phyloP scores from a whole-genome alignment of 2,329 filamentous ascomycete species.

The Aspergillus felis region DNA sequence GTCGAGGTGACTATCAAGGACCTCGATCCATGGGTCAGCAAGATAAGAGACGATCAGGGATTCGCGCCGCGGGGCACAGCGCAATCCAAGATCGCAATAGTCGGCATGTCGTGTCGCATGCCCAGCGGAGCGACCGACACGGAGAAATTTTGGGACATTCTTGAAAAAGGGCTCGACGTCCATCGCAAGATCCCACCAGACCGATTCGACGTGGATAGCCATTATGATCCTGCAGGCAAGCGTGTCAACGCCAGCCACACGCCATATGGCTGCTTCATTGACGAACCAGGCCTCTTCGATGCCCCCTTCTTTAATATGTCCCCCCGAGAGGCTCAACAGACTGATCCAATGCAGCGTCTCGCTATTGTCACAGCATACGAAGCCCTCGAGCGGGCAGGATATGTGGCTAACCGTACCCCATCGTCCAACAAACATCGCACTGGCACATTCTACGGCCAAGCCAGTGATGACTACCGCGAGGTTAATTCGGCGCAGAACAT shows the following conservation, averaged over 20 bases:
- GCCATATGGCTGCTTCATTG: conserved; percentile 34
- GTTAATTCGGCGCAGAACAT: conserved; percentile 68
- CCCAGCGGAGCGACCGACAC: conserved; percentile 12
- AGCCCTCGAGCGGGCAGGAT: conserved; percentile 70
- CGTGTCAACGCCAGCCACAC: conserved; percentile 28
- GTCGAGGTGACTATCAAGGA: not conserved
- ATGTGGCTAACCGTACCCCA: conserved; percentile 66
- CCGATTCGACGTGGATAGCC: conserved; percentile 32
- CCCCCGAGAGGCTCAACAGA: conserved; percentile 56
- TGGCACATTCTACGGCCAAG: conserved; percentile 69
- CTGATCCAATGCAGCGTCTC: not conserved
- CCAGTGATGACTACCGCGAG: conserved; percentile 64
- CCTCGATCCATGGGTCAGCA: not conserved
- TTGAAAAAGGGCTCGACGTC: conserved; percentile 32
- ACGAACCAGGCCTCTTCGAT: conserved; percentile 36
- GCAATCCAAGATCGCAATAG: conserved; percentile 2
- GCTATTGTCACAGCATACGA: conserved; percentile 53
- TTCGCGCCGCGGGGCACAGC: not conserved
- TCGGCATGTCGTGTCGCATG: conserved; percentile 8
- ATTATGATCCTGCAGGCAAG: conserved; percentile 32
- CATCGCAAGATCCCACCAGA: conserved; percentile 27
- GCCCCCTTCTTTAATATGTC: conserved; percentile 48
- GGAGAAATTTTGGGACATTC: conserved; percentile 36
- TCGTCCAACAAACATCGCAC: conserved; percentile 61
- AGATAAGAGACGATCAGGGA: too few species aligned